These are phyloP conservation scores for Torrubiellomyces zombiae DNA, from an alignment of 2,329 filamentous ascomycete species.

Conservation along the genomic window DNA sequence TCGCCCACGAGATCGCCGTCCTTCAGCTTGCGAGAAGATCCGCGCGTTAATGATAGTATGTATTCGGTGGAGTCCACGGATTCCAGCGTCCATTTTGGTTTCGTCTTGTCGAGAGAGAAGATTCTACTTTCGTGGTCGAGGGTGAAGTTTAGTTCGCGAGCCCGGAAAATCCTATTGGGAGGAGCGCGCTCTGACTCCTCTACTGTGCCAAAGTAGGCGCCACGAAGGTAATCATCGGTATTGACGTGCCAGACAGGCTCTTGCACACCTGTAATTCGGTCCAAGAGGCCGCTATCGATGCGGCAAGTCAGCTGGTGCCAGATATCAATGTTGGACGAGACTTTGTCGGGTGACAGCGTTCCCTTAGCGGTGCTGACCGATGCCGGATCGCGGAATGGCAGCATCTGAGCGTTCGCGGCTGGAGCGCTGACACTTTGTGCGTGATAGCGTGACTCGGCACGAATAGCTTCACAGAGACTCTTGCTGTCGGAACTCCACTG, in stretches of 20 bases:
- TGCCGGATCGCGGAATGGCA: constrained; percentile 25
- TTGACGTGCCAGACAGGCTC: constrained; percentile 32
- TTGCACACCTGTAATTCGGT: constrained; percentile 26
- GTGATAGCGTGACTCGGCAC: constrained; percentile 27
- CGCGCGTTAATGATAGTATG: constrained; percentile 23
- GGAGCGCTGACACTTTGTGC: constrained; percentile 22
- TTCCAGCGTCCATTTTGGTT: constrained; percentile 23
- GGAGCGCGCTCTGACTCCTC: constrained; percentile 23
- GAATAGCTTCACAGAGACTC: constrained; percentile 30
- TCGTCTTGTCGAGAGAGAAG: constrained; percentile 21
- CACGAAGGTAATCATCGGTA: constrained; percentile 33
- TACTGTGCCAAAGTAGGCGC: constrained; percentile 22
- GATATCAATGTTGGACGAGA: constrained; percentile 17
- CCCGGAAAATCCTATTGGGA: constrained; percentile 14
- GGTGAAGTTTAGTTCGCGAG: constrained; percentile 28
- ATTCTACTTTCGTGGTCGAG: constrained; percentile 25
- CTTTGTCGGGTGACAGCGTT: constrained; percentile 6
- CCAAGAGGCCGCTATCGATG: constrained; percentile 28
- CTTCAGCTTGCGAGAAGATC: constrained; percentile 7
- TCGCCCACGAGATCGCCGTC: constrained; percentile 37
- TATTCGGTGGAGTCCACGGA: constrained; percentile 31
- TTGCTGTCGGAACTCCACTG: constrained; percentile 42
- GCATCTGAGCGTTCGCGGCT: constrained; percentile 22
- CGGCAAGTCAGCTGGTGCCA: constrained; percentile 36
- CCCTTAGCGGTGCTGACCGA: constrained; percentile 7